A percentile compares a stretch with the other conserved stretches of the same genome.
Conservation (phyloP, 306 rosid genomes). For the Sechiopsis laciniata region DNA sequence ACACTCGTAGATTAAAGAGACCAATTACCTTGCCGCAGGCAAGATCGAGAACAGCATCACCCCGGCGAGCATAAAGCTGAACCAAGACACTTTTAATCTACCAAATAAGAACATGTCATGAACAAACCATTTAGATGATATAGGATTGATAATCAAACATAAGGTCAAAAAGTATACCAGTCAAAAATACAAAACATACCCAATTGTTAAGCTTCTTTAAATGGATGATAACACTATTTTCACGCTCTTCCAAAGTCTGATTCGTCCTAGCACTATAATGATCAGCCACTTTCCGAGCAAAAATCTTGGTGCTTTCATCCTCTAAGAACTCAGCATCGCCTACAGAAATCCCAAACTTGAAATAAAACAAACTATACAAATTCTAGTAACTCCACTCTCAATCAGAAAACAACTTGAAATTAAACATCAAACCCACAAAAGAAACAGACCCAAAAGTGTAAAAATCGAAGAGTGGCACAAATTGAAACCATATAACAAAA, state of each 20-base stretch:
- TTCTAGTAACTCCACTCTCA: neutral
- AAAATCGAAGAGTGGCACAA: conserved; percentile 8
- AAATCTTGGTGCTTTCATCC: conserved; percentile 77
- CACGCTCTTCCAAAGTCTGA: conserved; percentile 87
- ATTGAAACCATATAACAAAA: conserved; percentile 22
- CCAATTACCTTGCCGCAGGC: conserved; percentile 92
- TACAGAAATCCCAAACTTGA: conserved; percentile 24
- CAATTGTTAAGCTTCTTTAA: conserved; percentile 90
- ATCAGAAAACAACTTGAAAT: conserved; percentile 15
- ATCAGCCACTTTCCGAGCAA: conserved; percentile 86
- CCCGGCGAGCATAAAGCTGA: conserved; percentile 78
- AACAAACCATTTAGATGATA: conserved; percentile 4
- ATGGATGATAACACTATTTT: conserved; percentile 85
- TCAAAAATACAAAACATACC: conserved; percentile 37
- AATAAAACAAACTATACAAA: neutral
- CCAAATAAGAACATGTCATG: conserved; percentile 14
- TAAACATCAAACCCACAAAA: conserved; percentile 17
- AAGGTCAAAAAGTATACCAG: neutral
- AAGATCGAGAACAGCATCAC: conserved; percentile 91
- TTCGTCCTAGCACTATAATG: conserved; percentile 90
- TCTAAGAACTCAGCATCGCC: conserved; percentile 70
- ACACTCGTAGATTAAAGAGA: conserved; percentile 1
- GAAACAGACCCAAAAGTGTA: conserved; percentile 32
- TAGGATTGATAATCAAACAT: conserved; percentile 1
- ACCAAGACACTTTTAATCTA: conserved; percentile 97